Base-by-base conservation (phyloP, 305 asterid genomes). In the Ajuga reptans region DNA sequence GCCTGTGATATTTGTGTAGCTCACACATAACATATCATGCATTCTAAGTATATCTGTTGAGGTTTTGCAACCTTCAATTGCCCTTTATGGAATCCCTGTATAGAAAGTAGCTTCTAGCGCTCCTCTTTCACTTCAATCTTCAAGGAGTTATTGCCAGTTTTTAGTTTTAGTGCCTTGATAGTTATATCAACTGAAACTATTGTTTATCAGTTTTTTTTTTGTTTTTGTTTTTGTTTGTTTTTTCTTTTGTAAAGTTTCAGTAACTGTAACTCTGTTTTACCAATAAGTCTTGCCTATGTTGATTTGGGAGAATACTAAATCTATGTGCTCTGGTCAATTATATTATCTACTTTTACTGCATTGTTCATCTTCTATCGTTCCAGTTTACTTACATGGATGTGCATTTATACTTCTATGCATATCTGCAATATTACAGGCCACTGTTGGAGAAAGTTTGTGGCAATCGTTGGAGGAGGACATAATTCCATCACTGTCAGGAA, bases 381-480 rank as follows among this genome's bases (percentile, higher is more conserved):
- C 34, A 6, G 34, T 53, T 17, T 64, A 41, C 51, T 43, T n/a
- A 33, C 49, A 52, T 74, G 55, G 15, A 34, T 69, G 10, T 62
- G 0, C 54, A 41, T 71, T 69, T 49, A 59, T 78, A 36, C 73
- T 65, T 72, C n/a, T 4, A 37, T 66, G 79, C n/a, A 51, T 77
- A 62, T 70, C 64, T 68, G 29, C 56, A 58, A 69, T 77, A 64
- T 64, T 74, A 55, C 90, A 94, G 99, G 83, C 81, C 68, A 76
- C 76, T 70, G 89, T 86, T 33, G 83, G 76, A 77, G 96, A 94
- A 86, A 83, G 81, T 84, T 31, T 85, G 63, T 94, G 99, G 99
- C 85, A 64, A 63, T 78, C 89, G 8, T 80, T 94, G 86, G 97
- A 91, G 84, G 96, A 89, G 75, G 95, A 89, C 62, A 71, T 91